Evolutionary conservation across 2,329 filamentous ascomycete species (phyloP), one percentile per base, ranked within the genome.

Genomic region (Pseudogymnoascus sp.): DNA sequence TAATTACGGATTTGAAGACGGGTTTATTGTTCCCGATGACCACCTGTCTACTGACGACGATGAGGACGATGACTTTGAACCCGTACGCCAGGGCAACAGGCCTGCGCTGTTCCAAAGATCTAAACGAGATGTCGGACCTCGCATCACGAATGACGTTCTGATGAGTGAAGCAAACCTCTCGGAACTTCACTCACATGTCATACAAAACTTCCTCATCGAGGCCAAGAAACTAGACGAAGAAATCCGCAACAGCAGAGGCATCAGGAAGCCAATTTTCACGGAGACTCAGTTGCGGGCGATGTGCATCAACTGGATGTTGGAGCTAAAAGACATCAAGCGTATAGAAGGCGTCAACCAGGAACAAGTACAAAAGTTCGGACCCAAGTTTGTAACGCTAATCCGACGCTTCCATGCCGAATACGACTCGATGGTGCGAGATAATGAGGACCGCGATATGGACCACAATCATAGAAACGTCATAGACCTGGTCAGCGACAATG

Each of bases 281-380:
- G 86, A 91, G 63, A 79, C 78, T 20, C 79, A 90, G 12, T 79
- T 91, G 58, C 83, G 86, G 35, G 81, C 87, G 66, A 92, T 94
- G 87, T 86, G 83, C 11, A 83, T 91, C 58, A 74, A 78, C 34
- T 88, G 88, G 78, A 89, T 88, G 0, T 78, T 76, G 6, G 83
- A 78, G 7, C 68, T 83, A 8, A 79, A 82, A 14, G 76, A 84
- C 62, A 88, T 94, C 84, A 75, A 74, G 32, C 72, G 73, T 7
- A 88, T 93, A 57, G 79, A 79, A 0, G 82, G 80, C 8, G 86
- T 92, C 62, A 80, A 87, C 60, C 65, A 70, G 1, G 81, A 84
- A 25, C 87, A 84, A 69, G 86, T 91, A 22, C 70, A 77, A 47
- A 75, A 77, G 2, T 84, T 86, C 68, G 89, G 89, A 6, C 74